Base-by-base conservation (phyloP, 768 basidiomycete species). In the Lyophyllum shimeji region DNA sequence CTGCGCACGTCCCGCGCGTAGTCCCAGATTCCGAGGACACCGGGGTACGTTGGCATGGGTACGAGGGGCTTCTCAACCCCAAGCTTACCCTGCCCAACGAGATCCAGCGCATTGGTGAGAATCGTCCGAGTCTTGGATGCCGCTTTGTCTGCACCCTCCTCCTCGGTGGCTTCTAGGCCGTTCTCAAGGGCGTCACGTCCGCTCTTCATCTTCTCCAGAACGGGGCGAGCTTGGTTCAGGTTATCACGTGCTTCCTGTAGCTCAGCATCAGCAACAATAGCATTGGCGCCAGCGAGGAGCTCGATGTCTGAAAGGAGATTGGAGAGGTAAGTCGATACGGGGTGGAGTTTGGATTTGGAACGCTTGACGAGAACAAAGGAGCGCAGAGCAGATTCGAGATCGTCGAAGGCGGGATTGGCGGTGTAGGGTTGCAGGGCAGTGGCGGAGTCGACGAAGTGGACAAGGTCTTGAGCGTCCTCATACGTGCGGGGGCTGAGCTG, bases 371-470 rank as follows among this genome's bases (percentile, higher is more conserved):
- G 86, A 11, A 99, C 95, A 69, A 99, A 99, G 0, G 93, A 94
- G 17, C 96, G 86, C 33, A 99, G 77, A 0, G 90, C 84, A 9
- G 88, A 85, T 70, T 98, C 95, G 58, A 99, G 87, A 65, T 91
- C 86, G 55, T 88, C 87, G 65, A 98, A 98, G 0, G 91, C 76
- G 4, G 82, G 80, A 60, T 83, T 86, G 55, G 79, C 82, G 18
- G 81, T 77, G 68, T 77, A 83, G n/a, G 83, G 83, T 53, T 84
- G 82, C 40, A 88, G 80, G 18, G 87, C 88, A 0, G 82, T 74
- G 13, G 87, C 86, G 7, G 95, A 96, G 69, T 99, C 97, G 64
- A 99, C 97, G 70, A 98, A 99, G 73, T 99, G 97, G 2, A 99
- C 95, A 40, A 99, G 85, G 69, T 98, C 93, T 44, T 88, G 83